Percentiles rank a stretch among this genome's conserved stretches.
Evolutionary conservation across 208 protist genomes (phyloP).

Genomic region (Trypanosoma caninum): DNA sequence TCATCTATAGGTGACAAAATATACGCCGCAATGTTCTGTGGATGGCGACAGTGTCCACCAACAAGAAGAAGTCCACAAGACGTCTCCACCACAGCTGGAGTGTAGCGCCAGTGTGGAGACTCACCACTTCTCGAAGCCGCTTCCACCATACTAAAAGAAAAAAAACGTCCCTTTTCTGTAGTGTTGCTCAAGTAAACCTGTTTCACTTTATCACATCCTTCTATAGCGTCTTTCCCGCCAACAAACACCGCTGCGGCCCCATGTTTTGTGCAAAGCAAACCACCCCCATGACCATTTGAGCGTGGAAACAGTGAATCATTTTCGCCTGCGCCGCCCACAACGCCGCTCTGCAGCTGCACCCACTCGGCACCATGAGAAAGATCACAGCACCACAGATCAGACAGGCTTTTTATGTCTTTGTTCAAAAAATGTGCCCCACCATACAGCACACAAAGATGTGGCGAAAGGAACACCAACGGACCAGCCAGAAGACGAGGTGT

Average conservation of each 20-base stretch:
- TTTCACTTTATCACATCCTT: constrained; percentile 62
- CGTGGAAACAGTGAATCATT: constrained; percentile 13
- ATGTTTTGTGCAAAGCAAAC: constrained; percentile 1
- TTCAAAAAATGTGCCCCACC: constrained; percentile 61
- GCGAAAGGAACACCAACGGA: constrained; percentile 41
- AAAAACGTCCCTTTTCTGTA: background rate
- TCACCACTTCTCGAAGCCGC: background rate
- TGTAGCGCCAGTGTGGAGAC: constrained; percentile 72
- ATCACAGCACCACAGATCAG: constrained; percentile 47
- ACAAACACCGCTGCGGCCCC: constrained; percentile 36
- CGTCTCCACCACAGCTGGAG: constrained; percentile 33
- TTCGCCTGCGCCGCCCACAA: background rate
- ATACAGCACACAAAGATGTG: constrained; percentile 42
- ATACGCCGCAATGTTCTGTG: constrained; percentile 32
- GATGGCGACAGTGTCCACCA: constrained; percentile 67
- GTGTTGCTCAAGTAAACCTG: constrained; percentile 15
- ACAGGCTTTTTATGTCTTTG: constrained; percentile 42
- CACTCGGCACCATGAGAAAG: background rate
- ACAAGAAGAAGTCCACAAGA: constrained; percentile 43
- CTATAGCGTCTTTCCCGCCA: constrained; percentile 55
- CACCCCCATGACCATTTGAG: constrained; percentile 43
- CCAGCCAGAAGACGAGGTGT: constrained; percentile 43
- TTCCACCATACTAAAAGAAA: constrained; percentile 5
- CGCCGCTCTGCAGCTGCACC: constrained; percentile 18
- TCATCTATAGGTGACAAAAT: background rate